Base-by-base conservation (phyloP, 116 monocot species). In the Cymodocea nodosa region DNA sequence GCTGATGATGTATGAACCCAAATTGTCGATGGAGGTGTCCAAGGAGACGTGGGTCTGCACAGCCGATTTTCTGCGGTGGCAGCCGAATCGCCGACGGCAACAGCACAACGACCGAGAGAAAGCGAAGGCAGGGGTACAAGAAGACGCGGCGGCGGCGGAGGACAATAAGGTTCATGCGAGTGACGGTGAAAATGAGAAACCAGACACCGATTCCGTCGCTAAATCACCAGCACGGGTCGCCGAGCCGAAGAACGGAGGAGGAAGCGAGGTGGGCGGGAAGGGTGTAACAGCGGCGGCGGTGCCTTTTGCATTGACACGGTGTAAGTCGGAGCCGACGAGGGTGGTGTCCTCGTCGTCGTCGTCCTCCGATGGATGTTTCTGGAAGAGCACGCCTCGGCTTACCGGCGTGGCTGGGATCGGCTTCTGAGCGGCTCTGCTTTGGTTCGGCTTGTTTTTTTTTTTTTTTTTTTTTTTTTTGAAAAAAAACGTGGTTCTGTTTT, bases 1-100 rank as follows among this genome's bases (percentile, higher is more conserved):
- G 19, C 62, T 92, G 72, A 99, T 99, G 99, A 92, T 99, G 99
- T 99, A 88, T 59, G 99, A 99, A 66, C 99, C 99, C 0, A 99
- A 99, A 70, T 64, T 99, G 7, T 99, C 99, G 9, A 99, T 99
- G 99, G 99, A 99, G 78, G 99, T 99, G 3, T 99, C 99, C 10
- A 89, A 84, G 73, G 99, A 99, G 81, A 99, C 99, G 1, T 99
- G 99, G 99, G 99, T 99, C 18, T 89, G 89, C 75, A 79, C 76
- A 60, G 84, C 82, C 14, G 99, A 99, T 66, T 99, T 99, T 70
- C 50, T 84, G 72, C 72, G 70, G 16, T 82, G 85, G 84, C 85
- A 77, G 17, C 71, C 80, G 3, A 69, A 90, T 57, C 67, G 71
- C 7, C 69, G 70, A 57, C 75, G 70, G 63, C 72, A 52, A 23